A percentile compares a stretch with the other conserved stretches of the same genome.
These are phyloP conservation scores for Drechslerella coelobrocha DNA, from an alignment of 2,329 filamentous ascomycete genomes.

Conservation along the genomic window DNA sequence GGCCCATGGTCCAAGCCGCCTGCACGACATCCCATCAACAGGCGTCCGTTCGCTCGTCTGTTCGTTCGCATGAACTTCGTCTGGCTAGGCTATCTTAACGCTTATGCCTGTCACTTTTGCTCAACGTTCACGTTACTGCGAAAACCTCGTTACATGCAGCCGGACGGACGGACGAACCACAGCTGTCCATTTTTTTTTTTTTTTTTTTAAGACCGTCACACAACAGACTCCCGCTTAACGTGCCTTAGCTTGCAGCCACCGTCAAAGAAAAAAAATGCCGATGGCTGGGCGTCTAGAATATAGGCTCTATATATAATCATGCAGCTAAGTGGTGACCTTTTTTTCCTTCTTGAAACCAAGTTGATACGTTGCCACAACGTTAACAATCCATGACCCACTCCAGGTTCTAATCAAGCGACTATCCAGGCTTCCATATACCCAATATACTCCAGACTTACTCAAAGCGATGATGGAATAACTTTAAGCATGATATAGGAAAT, in stretches of 20 bases:
- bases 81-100: no score
- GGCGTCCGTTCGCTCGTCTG: no score
- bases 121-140: no score
- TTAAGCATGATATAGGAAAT: neutral
- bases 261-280: neutral
- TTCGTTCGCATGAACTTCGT: no score
- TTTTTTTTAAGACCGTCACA: neutral
- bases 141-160: no score
- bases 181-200: no score
- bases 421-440: neutral
- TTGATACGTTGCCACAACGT: constrained; percentile 3
- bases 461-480: no score
- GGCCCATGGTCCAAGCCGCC: no score
- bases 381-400: neutral
- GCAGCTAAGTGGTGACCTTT: neutral
- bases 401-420: neutral
- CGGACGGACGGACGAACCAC: no score
- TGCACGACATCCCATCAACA: no score
- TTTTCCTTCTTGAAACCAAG: neutral
- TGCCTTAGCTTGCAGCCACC: neutral
- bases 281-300: neutral
- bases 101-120: no score
- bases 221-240: neutral
- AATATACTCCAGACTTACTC: neutral
- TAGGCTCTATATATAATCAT: constrained; percentile 2